Evolutionary conservation across 139 green algal genomes (phyloP), one percentile per base, ranked within the genome.

Genomic region (Coelastrella sp.): DNA sequence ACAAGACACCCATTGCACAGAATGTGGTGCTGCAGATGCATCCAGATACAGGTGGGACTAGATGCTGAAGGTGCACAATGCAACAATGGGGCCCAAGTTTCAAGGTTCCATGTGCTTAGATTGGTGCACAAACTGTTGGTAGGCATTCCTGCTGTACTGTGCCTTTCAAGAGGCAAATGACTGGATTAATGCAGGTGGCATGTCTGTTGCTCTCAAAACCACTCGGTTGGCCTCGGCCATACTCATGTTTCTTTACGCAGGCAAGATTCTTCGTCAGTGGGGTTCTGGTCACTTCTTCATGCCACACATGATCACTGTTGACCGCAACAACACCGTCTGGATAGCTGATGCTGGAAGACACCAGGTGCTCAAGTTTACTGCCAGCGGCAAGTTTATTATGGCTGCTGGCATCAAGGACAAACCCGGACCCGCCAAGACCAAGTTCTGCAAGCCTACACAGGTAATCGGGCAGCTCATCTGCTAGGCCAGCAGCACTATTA

Each of bases 371-470:
- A 96, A 97, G 91, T 96, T 96, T 68, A 74, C 61, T 9, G 61
- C 81, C 0, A 22, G 58, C 1, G 96, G 95, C 76, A 82, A 94
- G 76, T 84, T 93, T 88, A 85, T 98, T 56, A 79, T 96, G 92
- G 72, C 27, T 0, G 68, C 98, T 60, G 96, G 97, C 10, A 83
- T 61, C 20, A 85, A 84, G 8, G 56, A 94, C 56, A 56, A 84
- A 80, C 92, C 95, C 14, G 97, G 95, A 24, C 24, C 65, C 7
- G 94, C 83, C 20, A 60, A 76, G 10, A 7, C 27, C 4, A 72
- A 94, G 56, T 93, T 99, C 17, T 99, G 97, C 94, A 95, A 97
- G 92, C 97, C 97, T 15, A 98, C 97, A 0, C 93, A 97, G 87
- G 95, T 95, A 90, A 17, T 49, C 85, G 8, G 49, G 22, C 3